Evolutionary conservation across 2,329 filamentous ascomycete genomes (phyloP), one percentile per base, ranked within the genome.

Genomic region (Pseudodiploospora longispora): DNA sequence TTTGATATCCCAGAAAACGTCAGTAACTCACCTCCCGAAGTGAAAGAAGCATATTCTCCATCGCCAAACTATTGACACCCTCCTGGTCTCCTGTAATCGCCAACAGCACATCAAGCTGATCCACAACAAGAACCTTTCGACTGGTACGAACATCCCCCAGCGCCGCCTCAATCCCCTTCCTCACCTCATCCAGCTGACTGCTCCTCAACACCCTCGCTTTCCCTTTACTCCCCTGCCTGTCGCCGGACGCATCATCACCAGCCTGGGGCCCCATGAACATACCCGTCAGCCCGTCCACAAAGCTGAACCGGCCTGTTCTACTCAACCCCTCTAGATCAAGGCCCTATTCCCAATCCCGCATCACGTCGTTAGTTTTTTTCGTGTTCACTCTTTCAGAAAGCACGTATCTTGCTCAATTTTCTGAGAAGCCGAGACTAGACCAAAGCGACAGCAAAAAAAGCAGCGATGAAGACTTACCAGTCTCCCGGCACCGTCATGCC

Each of bases 261-360:
- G 40, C 38, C 27, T 38, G 46, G 2, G 40, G 41, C 4, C 52
- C 51, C 2, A 52, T 43, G 36, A 78, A 84, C 28, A 87, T 58
- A 28, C 71, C 71, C 19, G 72, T 76, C 46, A 93, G 67, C 19
- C 86, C 87, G 63, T 95, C 88, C 30, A 95, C 72, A 53, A 88
- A 91, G 36, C 70, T 66, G 55, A 95, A 83, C 41, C 73, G 75
- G 30, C 75, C 75, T 48, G 76, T 74, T 32, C 70, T 70, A 42
- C 66, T 63, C 4, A 83, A 61, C 5, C 71, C 71, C 12, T 83
- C 76, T 41, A 93, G 68, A 63, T 94, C 87, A 40, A 93, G 58
- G 3, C 85, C 86, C 76, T 85, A 12, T 10, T 27, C 35, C 35
- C 27, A 10, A 37, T 19, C 35, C 12, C 35, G 8, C 35, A 10